Conservation (phyloP, 78 protist genomes). For the Neovahlkampfia damariscottae region DNA sequence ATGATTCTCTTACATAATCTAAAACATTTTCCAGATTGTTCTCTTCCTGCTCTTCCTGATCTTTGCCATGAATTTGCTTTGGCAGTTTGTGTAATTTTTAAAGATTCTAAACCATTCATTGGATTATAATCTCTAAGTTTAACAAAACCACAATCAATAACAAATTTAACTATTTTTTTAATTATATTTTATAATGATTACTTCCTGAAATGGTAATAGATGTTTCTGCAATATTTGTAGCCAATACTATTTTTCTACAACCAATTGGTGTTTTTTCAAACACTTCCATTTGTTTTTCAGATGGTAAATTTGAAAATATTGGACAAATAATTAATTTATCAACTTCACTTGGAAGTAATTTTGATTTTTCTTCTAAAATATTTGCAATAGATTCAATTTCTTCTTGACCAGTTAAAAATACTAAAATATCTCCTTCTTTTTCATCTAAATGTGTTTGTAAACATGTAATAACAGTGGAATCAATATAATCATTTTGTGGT, state of each 20-base stretch:
- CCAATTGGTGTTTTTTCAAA: conserved; percentile 71
- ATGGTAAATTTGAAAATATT: conserved; percentile 53
- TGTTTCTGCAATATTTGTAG: conserved; percentile 95
- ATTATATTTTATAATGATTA: too few species aligned
- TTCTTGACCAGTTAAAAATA: conserved; percentile 80
- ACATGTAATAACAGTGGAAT: conserved; percentile 27
- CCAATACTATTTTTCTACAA: conserved; percentile 64
- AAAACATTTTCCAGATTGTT: conserved; percentile 27
- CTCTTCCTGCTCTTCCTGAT: conserved; percentile 48
- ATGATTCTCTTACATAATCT: too few species aligned
- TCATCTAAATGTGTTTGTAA: conserved; percentile 50
- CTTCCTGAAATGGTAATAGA: conserved; percentile 80
- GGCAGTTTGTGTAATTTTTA: conserved; percentile 10
- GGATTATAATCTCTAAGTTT: conserved; percentile 44
- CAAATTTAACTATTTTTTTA: conserved; percentile 27
- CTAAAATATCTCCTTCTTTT: conserved; percentile 72
- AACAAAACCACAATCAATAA: conserved; percentile 74
- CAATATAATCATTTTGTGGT: conserved; percentile 27
- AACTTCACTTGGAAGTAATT: background rate
- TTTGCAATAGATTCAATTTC: conserved; percentile 37
- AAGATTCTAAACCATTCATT: conserved; percentile 48
- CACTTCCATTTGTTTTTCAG: conserved; percentile 55
- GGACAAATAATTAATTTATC: conserved; percentile 20
- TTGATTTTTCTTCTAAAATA: background rate
- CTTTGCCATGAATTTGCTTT: conserved; percentile 40